Conservation (phyloP, 2,329 filamentous ascomycete genomes). For the Fusarium siculi region DNA sequence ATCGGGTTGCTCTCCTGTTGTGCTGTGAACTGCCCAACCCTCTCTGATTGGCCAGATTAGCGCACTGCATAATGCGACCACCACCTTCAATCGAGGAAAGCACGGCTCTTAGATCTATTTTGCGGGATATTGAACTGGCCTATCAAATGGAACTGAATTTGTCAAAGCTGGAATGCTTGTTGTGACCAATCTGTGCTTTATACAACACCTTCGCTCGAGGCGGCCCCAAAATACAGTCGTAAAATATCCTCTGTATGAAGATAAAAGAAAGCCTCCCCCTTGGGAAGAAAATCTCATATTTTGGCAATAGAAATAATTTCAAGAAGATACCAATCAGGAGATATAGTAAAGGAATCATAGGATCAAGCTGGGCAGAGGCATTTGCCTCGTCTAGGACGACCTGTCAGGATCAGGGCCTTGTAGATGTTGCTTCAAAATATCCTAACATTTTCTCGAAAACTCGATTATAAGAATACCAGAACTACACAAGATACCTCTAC, state of each 20-base stretch:
- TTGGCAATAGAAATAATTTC: not conserved
- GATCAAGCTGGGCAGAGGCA: not conserved
- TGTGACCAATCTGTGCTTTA: not conserved
- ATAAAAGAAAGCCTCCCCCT: not conserved
- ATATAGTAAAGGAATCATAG: not conserved
- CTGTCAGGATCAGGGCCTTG: not conserved
- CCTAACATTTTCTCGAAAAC: accelerated
- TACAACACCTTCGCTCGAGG: not conserved
- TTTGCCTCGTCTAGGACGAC: not conserved
- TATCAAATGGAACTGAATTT: not conserved
- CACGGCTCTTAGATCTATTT: not conserved
- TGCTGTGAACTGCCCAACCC: not conserved
- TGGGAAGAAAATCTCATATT: accelerated
- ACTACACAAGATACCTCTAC: not conserved
- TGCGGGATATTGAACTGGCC: not conserved
- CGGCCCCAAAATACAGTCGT: not conserved
- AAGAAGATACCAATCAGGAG: not conserved
- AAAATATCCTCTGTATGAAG: not conserved
- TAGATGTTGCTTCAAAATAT: not conserved
- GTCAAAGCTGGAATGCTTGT: not conserved
- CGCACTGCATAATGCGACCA: not conserved
- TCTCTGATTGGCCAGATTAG: not conserved
- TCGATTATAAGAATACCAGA: not conserved
- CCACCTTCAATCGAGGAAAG: not conserved
- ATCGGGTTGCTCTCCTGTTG: not conserved